Conservation (phyloP, 371 early-diverging fungal species). For the Mucor plumbeus region DNA sequence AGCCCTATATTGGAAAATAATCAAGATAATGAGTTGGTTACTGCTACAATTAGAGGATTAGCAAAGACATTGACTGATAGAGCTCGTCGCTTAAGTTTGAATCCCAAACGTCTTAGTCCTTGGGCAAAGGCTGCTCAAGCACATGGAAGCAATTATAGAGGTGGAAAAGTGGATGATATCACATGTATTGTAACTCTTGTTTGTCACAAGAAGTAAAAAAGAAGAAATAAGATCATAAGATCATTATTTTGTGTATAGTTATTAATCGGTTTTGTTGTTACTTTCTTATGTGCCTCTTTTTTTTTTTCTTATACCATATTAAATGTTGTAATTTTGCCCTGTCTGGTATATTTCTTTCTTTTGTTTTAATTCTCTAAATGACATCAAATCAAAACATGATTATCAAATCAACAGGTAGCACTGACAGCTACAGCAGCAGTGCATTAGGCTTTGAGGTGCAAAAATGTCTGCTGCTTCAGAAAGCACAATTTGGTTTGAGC, state of each 20-base stretch:
- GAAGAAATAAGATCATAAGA: neutral
- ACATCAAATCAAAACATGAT: neutral
- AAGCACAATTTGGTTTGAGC: neutral
- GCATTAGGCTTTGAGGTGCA: neutral
- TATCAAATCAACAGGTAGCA: neutral
- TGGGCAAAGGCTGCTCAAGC: constrained; percentile 56
- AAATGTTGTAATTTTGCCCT: neutral
- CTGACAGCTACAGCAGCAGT: neutral
- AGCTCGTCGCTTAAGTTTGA: constrained; percentile 60
- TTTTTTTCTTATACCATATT: neutral
- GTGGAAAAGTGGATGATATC: constrained; percentile 59
- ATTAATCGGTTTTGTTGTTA: neutral
- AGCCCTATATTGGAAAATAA: constrained; percentile 32
- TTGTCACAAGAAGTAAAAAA: constrained; percentile 22
- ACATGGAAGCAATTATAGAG: constrained; percentile 52
- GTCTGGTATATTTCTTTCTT: neutral
- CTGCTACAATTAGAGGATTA: constrained; percentile 56
- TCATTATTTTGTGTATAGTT: neutral
- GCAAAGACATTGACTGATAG: constrained; percentile 61
- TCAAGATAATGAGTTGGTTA: constrained; percentile 39
- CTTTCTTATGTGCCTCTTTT: neutral
- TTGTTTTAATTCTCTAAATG: neutral
- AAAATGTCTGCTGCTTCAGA: neutral
- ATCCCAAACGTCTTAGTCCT: constrained; percentile 58
- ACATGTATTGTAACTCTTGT: constrained; percentile 57